Evolutionary conservation across 2,329 filamentous ascomycete genomes (phyloP), one percentile per base, ranked within the genome.

Genomic region (Colletotrichum truncatum): DNA sequence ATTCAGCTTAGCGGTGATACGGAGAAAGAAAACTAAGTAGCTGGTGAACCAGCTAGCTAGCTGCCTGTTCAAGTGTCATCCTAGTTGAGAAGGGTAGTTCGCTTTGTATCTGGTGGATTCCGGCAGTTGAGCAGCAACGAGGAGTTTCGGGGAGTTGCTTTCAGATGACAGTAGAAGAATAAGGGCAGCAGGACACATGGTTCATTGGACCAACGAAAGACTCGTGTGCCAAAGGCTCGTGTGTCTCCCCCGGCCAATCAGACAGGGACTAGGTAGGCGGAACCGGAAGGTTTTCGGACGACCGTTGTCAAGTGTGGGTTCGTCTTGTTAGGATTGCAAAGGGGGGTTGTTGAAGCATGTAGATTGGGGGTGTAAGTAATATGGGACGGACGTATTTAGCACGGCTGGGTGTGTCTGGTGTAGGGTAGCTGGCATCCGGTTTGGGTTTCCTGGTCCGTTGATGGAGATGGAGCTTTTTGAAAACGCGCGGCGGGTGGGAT

Each of bases 251-350:
- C n/a, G 21, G 21, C 45, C n/a, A n/a, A 18, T 26, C 30, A 21
- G 16, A 18, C 18, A 56, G 25, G 57, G 49, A 62, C 36, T 43
- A 30, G 57, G 57, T 45, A 34, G 43, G 51, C 63, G 58, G 63
- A 55, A 51, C 21, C 57, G 43, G 57, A 46, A 21, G 30, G 63
- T 46, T 62, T 63, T 54, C 54, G 32, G 54, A 32, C 23, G 28
- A 56, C 23, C n/a, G n/a, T 30, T 23, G 55, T 49, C 16, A 12
- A 11, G 41, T 41, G 48, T 54, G 62, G 32, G 39, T 38, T 45
- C 36, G 25, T 41, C 12, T n/a, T 48, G 18, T 46, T 34, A 32
- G 54, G 30, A 21, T 11, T 43, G 12, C 28, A 46, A 21, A 21
- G 38, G 34, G 32, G 41, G 8, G 25, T 34, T 10, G 18, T 9